phyloP scores from a whole-genome alignment of 768 basidiomycete genomes.

The Leccinellum luteum region DNA sequence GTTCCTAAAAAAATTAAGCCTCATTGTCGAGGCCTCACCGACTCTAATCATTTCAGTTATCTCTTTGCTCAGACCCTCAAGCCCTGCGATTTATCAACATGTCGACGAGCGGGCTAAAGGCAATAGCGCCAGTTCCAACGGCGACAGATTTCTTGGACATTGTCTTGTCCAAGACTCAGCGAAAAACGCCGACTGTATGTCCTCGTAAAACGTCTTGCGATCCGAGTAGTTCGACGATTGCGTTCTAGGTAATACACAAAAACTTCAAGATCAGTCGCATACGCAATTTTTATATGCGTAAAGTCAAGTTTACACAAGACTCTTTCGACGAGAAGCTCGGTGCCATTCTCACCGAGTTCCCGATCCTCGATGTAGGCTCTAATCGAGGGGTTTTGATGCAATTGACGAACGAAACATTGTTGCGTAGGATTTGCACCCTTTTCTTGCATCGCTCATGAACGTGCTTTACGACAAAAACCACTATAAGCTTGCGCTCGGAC shows the following conservation, averaged over 20 bases:
- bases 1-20: conserved; percentile 11
- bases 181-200: conserved; percentile 91
- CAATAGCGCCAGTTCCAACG: conserved; percentile 97
- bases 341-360: conserved; percentile 93
- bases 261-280: conserved; percentile 99
- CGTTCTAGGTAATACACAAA: conserved; percentile 87
- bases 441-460: conserved; percentile 93
- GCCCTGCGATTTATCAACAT: conserved; percentile 31
- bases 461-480: conserved; percentile 99
- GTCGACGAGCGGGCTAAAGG: conserved; percentile 91
- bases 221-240: conserved; percentile 1
- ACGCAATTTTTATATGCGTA: conserved; percentile 98
- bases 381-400: not conserved
- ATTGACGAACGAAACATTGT: conserved; percentile 3
- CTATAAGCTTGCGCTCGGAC: conserved; percentile 97
- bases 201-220: not conserved
- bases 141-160: conserved; percentile 94
- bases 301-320: conserved; percentile 98
- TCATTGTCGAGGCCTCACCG: not conserved
- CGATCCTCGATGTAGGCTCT: conserved; percentile 86
- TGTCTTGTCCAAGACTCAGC: conserved; percentile 88
- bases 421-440: conserved; percentile 85
- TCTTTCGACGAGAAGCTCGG: conserved; percentile 94
- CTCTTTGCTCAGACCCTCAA: conserved; percentile 7
- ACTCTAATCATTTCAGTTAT: conserved; percentile 1